Evolutionary conservation across 1,284 basidiomycete genomes (phyloP).

Genomic region (Pyrrhoderma lamaoense): DNA sequence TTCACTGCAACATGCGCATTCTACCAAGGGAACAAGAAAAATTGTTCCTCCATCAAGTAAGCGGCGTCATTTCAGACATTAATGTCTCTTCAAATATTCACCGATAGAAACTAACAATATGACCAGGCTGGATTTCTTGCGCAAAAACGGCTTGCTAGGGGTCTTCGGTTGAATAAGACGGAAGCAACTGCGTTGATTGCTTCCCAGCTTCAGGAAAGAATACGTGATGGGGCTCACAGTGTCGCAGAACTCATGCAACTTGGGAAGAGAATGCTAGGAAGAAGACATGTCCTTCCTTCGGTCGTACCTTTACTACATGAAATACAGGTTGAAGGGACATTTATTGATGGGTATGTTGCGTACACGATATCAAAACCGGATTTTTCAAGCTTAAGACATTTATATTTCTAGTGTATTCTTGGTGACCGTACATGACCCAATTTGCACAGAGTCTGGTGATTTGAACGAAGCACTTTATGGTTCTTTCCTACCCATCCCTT

Average conservation of each 20-base stretch:
- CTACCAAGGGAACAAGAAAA: constrained; percentile 34
- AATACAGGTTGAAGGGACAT: constrained; percentile 91
- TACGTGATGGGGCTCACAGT: constrained; percentile 87
- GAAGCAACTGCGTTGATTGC: constrained; percentile 91
- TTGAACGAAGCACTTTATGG: constrained; percentile 82
- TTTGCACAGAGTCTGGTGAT: constrained; percentile 79
- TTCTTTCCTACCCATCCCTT: constrained; percentile 83
- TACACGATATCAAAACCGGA: not conserved
- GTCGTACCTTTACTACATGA: constrained; percentile 66
- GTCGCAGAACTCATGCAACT: constrained; percentile 90
- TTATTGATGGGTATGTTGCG: constrained; percentile 64
- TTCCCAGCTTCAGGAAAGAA: constrained; percentile 86
- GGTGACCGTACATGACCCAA: constrained; percentile 90
- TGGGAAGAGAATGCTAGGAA: constrained; percentile 84
- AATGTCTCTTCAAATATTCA: not conserved
- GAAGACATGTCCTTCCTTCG: constrained; percentile 82
- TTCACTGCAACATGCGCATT: constrained; percentile 31
- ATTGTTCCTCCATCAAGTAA: constrained; percentile 33
- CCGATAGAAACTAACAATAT: too few relatives aligned
- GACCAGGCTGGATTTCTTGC: constrained; percentile 78
- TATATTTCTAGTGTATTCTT: constrained; percentile 72
- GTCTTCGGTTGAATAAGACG: constrained; percentile 77
- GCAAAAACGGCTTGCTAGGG: constrained; percentile 90
- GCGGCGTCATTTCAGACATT: not conserved
- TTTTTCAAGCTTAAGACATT: constrained; percentile 15